Evolutionary conservation across 2,329 filamentous ascomycete genomes (phyloP), one percentile per base, ranked within the genome.

Genomic region (Tothia fuscella): DNA sequence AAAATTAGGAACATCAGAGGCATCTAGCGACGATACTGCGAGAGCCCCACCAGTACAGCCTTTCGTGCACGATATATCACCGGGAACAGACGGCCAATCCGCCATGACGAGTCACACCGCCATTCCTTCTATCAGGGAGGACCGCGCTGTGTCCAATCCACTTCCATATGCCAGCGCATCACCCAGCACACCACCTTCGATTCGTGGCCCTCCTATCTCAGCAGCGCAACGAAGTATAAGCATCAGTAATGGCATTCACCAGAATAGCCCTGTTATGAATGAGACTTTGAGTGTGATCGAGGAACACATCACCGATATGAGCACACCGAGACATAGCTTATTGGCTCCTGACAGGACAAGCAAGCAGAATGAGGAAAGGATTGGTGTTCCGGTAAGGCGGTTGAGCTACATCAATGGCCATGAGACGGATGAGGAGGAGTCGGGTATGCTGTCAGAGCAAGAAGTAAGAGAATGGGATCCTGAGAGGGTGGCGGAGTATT

Each of bases 271-370:
- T 9, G 88, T 95, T 38, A 82, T 96, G 68, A 87, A 88, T 57
- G 88, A 96, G 59, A 95, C 89, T 0, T 65, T 96, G 39, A 94
- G 87, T 54, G 89, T 96, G 45, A 96, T 96, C 53, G 82, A 96
- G 58, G 89, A 96, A 62, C 89, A 95, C 57, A 94, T 96, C 51
- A 94, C 86, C 31, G 83, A 94, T 57, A 74, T 96, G 64, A 73
- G 70, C 56, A 76, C 70, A 5, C 74, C 74, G 41, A 68, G 73
- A 19, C 71, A 75, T 47, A 71, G 68, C 53, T 48, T 71, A 43
- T 17, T 41, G n/a, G 32, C 19, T 16, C 21, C 35, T n/a, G 28
- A 39, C 9, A 19, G 29, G 14, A 25, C 14, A 10, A n/a, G 19
- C 22, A 6, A 25, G 9, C 62, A 70, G 32, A 85, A 78, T 48